phyloP scores from a whole-genome alignment of 2,329 filamentous ascomycete species.

The Orbilia brochopaga region DNA sequence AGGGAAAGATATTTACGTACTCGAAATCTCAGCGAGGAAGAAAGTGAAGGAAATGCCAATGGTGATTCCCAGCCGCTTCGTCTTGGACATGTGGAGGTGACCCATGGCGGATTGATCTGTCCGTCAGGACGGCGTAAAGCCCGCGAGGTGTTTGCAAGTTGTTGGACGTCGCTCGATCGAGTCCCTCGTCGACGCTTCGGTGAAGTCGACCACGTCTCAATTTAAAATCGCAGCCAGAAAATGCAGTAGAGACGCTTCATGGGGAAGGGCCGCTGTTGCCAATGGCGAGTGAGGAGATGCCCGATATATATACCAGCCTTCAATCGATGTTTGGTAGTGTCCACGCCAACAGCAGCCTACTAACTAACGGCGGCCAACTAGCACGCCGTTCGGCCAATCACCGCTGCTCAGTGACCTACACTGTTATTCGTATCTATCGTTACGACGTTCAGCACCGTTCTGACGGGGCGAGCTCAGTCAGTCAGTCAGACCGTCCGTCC shows the following conservation, averaged over 20 bases:
- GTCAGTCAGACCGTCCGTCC: no score
- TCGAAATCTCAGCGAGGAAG: constrained; percentile 61
- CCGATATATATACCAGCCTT: constrained; percentile 11
- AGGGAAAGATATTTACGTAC: constrained; percentile 55
- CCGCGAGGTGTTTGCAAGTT: not conserved
- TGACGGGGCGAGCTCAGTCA: no score
- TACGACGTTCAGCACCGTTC: no score
- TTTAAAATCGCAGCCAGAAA: no score
- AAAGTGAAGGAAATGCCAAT: constrained; percentile 62
- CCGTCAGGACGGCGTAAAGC: no score
- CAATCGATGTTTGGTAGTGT: not conserved
- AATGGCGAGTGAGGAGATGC: constrained; percentile 9
- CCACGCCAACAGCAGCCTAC: not conserved
- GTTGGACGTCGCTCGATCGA: not conserved
- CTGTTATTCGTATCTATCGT: no score
- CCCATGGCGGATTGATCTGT: constrained; percentile 2
- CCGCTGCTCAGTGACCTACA: not conserved
- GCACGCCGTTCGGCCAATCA: not conserved
- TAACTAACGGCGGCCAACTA: not conserved
- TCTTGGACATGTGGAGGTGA: constrained; percentile 43
- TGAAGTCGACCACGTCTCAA: no score
- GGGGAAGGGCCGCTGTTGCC: not conserved
- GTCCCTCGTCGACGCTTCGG: no score
- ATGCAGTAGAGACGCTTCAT: no score
- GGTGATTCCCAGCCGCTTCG: constrained; percentile 56